phyloP scores from a whole-genome alignment of 345 rosid genomes.

The Populus euphratica region DNA sequence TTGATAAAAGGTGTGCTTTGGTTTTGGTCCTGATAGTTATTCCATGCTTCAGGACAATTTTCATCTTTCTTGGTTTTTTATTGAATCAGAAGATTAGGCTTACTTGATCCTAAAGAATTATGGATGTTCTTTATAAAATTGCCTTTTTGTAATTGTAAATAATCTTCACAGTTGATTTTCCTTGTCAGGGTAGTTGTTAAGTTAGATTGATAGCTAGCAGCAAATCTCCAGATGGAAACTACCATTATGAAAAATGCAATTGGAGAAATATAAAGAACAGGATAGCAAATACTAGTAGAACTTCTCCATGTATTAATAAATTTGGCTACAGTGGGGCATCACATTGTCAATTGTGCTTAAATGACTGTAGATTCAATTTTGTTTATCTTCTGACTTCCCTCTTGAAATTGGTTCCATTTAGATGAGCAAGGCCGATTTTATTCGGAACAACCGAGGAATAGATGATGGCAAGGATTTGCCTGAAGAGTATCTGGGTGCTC shows the following conservation, averaged over 20 bases:
- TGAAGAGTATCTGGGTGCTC: constrained; percentile 75
- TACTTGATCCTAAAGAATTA: neutral
- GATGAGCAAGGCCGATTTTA: constrained; percentile 92
- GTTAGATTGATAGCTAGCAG: neutral
- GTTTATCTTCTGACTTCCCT: constrained; percentile 28
- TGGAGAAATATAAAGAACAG: neutral
- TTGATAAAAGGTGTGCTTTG: constrained; percentile 4
- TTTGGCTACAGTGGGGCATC: neutral
- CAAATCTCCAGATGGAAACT: neutral
- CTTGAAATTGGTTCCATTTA: constrained; percentile 32
- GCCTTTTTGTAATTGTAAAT: neutral
- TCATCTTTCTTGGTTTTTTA: neutral
- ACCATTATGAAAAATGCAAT: neutral
- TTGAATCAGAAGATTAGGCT: neutral
- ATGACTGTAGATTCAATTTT: neutral
- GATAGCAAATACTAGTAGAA: neutral
- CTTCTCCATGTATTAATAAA: neutral
- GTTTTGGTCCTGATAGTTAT: neutral
- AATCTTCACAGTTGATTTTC: neutral
- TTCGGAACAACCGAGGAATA: constrained; percentile 85
- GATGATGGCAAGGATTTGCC: constrained; percentile 96
- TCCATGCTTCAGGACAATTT: neutral
- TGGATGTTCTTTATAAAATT: neutral
- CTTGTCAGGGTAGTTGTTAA: neutral
- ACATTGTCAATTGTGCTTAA: constrained; percentile 3